Evolutionary conservation across 2,329 filamentous ascomycete species (phyloP), one percentile per base, ranked within the genome.

Genomic region (Colletotrichum lindemuthianum): DNA sequence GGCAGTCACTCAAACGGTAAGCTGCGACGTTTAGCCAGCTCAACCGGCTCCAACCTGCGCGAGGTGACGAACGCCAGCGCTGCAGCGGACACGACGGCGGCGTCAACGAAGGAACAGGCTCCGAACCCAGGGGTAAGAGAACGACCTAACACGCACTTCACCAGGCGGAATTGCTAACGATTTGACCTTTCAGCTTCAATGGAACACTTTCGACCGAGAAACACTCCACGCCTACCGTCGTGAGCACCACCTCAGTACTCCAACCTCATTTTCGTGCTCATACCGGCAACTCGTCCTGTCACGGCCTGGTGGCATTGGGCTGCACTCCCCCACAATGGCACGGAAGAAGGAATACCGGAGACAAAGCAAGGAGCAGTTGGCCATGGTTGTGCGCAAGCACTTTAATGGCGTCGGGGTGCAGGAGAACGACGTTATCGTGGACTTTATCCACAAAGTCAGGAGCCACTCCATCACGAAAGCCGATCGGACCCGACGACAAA

Each of bases 401-500:
- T 96, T 96, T 79, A 96, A 96, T 73, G 88, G 87, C 39, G 83
- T 92, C 69, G 90, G 90, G 13, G 87, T 95, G 44, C 90, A 89
- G 68, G 92, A 96, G 79, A 93, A 90, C 73, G 92, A 96, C 71
- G 89, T 93, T 69, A 90, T 96, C 61, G 90, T 94, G 60, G 90
- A 92, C 68, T 88, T 93, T 73, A 82, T 93, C 66, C 92, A 92
- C 81, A 91, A 88, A 73, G 84, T 92, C 36, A 60, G 58, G 41
- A 67, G 67, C 39, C 67, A 67, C 6, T 44, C 65, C 15, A 59
- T 67, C n/a, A 61, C 67, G 13, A 65, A 67, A 43, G 51, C 57
- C 43, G 60, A 67, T 61, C 57, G 54, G 12, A 54, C 49, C 41
- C 48, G 61, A 45, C 50, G 54, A 40, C 49, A 60, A n/a, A 60